A percentile compares a stretch with the other conserved stretches of the same genome.
Evolutionary conservation across 371 early-diverging fungal species (phyloP).

Genomic region (Batrachochytrium dendrobatidis): DNA sequence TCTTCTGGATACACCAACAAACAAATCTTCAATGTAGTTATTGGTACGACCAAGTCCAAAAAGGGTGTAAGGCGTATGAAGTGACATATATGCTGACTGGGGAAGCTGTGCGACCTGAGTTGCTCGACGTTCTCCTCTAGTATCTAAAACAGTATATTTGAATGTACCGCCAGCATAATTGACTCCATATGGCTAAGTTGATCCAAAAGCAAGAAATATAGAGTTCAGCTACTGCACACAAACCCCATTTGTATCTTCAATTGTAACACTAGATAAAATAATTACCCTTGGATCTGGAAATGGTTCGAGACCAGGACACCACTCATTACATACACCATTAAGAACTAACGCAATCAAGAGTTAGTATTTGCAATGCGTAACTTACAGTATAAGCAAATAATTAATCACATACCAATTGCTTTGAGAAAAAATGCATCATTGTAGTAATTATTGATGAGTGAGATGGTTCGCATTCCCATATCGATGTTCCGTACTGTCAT

Average conservation of each 20-base stretch:
- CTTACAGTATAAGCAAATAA: neutral
- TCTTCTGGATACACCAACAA: slow-evolving; percentile 71
- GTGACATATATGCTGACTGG: slow-evolving; percentile 63
- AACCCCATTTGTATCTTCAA: too few relatives aligned
- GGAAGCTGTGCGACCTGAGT: slow-evolving; percentile 74
- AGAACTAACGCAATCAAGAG: slow-evolving; percentile 34
- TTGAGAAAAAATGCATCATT: slow-evolving; percentile 93
- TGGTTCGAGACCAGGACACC: slow-evolving; percentile 37
- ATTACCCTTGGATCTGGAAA: slow-evolving; percentile 33
- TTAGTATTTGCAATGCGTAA: neutral
- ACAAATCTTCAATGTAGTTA: slow-evolving; percentile 87
- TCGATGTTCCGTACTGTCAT: slow-evolving; percentile 17
- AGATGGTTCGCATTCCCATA: slow-evolving; percentile 25
- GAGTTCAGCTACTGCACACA: neutral
- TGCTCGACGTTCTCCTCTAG: slow-evolving; percentile 65
- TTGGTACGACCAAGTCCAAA: slow-evolving; percentile 90
- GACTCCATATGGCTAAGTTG: slow-evolving; percentile 75
- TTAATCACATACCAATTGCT: slow-evolving; percentile 48
- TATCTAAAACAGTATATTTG: slow-evolving; percentile 78
- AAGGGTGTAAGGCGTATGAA: slow-evolving; percentile 76
- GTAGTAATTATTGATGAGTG: slow-evolving; percentile 75
- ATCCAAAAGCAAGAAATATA: neutral
- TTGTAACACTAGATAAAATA: neutral
- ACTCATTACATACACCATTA: slow-evolving; percentile 65
- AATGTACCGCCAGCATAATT: slow-evolving; percentile 73